phyloP scores from a whole-genome alignment of 2,329 filamentous ascomycete species.

The Neonectria punicea region DNA sequence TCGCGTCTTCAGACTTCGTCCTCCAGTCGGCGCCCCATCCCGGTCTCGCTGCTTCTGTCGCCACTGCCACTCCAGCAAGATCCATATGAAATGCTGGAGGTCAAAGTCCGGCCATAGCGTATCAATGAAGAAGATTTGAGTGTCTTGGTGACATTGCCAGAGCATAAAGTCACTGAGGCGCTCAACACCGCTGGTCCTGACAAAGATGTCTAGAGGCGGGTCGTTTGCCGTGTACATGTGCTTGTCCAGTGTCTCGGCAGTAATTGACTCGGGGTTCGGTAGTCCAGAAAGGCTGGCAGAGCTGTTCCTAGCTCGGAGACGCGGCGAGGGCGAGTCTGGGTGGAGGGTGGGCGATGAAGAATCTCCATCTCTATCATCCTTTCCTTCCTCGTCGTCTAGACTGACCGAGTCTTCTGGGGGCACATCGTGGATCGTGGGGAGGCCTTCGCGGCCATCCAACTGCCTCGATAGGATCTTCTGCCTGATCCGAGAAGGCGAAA shows the following conservation, averaged over 20 bases:
- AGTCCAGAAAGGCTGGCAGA: constrained; percentile 53
- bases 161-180: constrained; percentile 98
- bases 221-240: constrained; percentile 90
- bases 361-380: constrained; percentile 61
- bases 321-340: constrained; percentile 62
- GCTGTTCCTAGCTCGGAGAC: constrained; percentile 45
- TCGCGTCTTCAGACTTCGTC: constrained; percentile 40
- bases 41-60: constrained; percentile 67
- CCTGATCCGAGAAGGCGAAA: constrained; percentile 88
- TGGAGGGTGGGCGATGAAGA: constrained; percentile 71
- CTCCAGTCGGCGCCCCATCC: constrained; percentile 56
- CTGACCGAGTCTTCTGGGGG: constrained; percentile 52
- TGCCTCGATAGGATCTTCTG: constrained; percentile 83
- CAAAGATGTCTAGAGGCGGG: constrained; percentile 89
- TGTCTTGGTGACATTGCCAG: constrained; percentile 95
- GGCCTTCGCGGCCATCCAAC: constrained; percentile 58
- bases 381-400: constrained; percentile 57
- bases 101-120: constrained; percentile 97
- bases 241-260: constrained; percentile 79
- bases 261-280: constrained; percentile 87
- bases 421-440: constrained; percentile 61
- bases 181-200: constrained; percentile 93
- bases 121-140: constrained; percentile 90
- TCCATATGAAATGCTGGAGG: constrained; percentile 90
- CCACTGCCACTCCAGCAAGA: constrained; percentile 90